Evolutionary conservation across 1,139 yeast genomes (phyloP), one percentile per base, ranked within the genome.

Genomic region (Hyphopichia fennica): DNA sequence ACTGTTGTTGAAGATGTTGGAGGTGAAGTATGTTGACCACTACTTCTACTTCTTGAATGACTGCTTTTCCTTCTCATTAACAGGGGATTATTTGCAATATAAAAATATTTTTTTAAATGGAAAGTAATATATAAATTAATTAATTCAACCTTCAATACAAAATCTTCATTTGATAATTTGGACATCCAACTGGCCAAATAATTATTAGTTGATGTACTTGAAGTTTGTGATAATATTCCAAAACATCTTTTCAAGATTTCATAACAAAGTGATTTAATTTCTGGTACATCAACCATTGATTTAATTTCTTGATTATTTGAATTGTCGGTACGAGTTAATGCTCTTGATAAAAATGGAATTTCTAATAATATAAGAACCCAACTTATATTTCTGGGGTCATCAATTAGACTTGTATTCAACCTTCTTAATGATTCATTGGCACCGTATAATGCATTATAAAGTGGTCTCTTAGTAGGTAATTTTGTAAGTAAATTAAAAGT

Each of bases 341-440:
- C 72, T 28, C 69, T 65, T 3, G 76, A 63, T 7, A 84, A 59
- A 14, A 76, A 69, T 0, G 93, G 93, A 17, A 81, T 75, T 45
- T 83, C 87, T 42, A 82, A 58, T n/a, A 84, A 57, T 3, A 85
- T 75, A 17, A 84, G 58, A 1, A 84, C 50, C 85, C 87, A 84
- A 37, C 67, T 56, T 31, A 79, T 61, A 9, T 73, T 60, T 3
- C 63, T 49, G 0, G 79, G 72, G 31, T 67, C 63, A 25, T 69
- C 62, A 11, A 56, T 51, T 14, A 47, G 42, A 6, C 66, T 63
- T 0, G 81, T 75, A 31, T 63, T 56, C 2, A 67, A 49, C 37
- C 80, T 66, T 43, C 72, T 75, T 25, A 84, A 59, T 8, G 79
- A 62, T 14, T 71, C 71, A 34, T 73, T 62, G 2, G 77, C 74